Evolutionary conservation across 495 filamentous ascomycete genomes (phyloP), one percentile per base, ranked within the genome.

Genomic region (Amphirosellinia nigrospora): DNA sequence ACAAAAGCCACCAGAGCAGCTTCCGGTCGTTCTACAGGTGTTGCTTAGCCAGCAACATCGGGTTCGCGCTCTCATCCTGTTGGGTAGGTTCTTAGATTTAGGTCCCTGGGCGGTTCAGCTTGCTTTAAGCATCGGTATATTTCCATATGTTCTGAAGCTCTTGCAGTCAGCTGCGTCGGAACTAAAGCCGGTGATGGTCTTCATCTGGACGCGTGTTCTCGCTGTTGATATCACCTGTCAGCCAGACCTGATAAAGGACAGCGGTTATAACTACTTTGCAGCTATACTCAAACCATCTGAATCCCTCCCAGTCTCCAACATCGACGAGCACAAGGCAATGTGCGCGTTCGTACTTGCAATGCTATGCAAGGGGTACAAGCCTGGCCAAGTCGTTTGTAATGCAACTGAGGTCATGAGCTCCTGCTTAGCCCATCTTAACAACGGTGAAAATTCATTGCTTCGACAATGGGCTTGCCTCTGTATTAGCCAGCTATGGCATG

Each of bases 101-200:
- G 96, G 96, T 0, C 96, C 96, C 7, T 99, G 96, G 96, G 96
- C 96, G 39, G 96, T 99, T 28, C 94, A 97, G 78, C 86, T 98
- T 55, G 96, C 96, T 8, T 82, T 99, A 26, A 97, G 93, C 75
- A 99, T 99, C 69, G 96, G 96, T 36, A 99, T 99, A 59, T 99
- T 99, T 80, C 96, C 96, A 0, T 99, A 99, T 72, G 96, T 99
- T 8, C 84, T 98, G 21, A 98, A 98, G 78, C 85, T 99, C 43
- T 84, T 99, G 30, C 96, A 98, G 75, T 98, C 96, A 9, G 94
- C 95, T 56, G 96, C 96, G 0, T 87, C 93, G 56, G 96, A 99
- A 78, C 82, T 99, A 60, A 98, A 98, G 75, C 94, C 96, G 0
- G 94, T 98, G 32, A 98, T 99, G 95, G 94, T 99, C 23, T 99